A percentile compares a stretch with the other conserved stretches of the same genome.
Conservation (phyloP, 1,139 yeast species). For the Suhomyces yuchorum region DNA sequence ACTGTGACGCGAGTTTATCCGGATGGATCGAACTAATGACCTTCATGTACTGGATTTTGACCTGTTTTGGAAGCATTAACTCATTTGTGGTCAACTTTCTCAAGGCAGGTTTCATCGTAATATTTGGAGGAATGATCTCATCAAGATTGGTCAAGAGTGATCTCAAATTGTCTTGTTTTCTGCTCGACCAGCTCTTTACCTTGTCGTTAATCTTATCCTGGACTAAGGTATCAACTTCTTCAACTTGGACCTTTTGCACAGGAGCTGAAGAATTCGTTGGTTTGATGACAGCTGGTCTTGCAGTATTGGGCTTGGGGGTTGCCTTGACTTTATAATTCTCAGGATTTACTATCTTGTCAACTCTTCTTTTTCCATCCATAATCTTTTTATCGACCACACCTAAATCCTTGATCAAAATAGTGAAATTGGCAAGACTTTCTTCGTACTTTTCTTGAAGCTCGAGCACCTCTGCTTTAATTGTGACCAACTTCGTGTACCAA, state of each 20-base stretch:
- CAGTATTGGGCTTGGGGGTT: constrained; percentile 15
- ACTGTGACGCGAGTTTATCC: constrained; percentile 63
- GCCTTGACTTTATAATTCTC: constrained; percentile 20
- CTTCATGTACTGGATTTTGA: constrained; percentile 83
- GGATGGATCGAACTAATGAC: constrained; percentile 95
- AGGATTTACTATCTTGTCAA: constrained; percentile 66
- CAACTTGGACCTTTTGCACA: constrained; percentile 6
- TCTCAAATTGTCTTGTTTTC: constrained; percentile 26
- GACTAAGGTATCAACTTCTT: constrained; percentile 17
- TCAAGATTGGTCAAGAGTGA: constrained; percentile 24
- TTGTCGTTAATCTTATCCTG: constrained; percentile 18
- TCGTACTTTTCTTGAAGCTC: constrained; percentile 75
- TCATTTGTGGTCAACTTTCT: constrained; percentile 56
- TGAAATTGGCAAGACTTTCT: constrained; percentile 65
- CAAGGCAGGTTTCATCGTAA: constrained; percentile 19
- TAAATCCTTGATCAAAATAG: constrained; percentile 55
- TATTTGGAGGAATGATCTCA: constrained; percentile 24
- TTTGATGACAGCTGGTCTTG: constrained; percentile 23
- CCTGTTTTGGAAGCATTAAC: constrained; percentile 87
- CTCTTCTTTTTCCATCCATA: constrained; percentile 83
- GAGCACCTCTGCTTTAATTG: constrained; percentile 77
- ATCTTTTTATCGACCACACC: constrained; percentile 67
- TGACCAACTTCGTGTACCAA: constrained; percentile 71
- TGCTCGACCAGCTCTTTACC: constrained; percentile 22
- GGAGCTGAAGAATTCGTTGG: constrained; percentile 7